Conservation (phyloP, 169 alveolate species). For the Eimeria falciformis region DNA sequence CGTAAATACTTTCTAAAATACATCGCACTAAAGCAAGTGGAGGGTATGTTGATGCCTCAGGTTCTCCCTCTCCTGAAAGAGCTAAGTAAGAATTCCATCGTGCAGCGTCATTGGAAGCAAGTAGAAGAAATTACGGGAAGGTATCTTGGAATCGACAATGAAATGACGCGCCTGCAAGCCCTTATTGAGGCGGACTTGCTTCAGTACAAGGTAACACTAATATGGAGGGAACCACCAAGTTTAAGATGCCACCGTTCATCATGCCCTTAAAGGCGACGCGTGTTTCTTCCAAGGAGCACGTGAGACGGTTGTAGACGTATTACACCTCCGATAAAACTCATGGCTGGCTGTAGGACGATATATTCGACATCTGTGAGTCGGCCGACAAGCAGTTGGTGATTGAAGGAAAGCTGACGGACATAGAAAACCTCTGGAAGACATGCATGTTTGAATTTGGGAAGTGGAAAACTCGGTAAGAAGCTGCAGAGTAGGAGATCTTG, state of each 20-base stretch:
- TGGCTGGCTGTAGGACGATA: conserved; percentile 89
- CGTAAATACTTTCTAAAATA: not conserved
- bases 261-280: no score
- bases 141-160: conserved; percentile 87
- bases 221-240: no score
- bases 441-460: conserved; percentile 94
- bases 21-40: conserved; percentile 63
- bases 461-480: conserved; percentile 92
- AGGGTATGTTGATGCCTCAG: conserved; percentile 71
- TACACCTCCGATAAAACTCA: no score
- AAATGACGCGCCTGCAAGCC: conserved; percentile 90
- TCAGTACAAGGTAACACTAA: conserved; percentile 50
- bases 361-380: conserved; percentile 96
- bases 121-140: conserved; percentile 90
- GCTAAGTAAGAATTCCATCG: conserved; percentile 93
- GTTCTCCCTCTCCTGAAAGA: conserved; percentile 93
- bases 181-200: conserved; percentile 90
- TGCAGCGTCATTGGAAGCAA: conserved; percentile 96
- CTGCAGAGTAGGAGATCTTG: not conserved
- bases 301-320: no score
- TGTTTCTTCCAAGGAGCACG: no score
- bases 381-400: conserved; percentile 97
- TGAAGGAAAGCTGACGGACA: conserved; percentile 93
- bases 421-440: conserved; percentile 93
- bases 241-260: no score